A percentile compares a stretch with the other conserved stretches of the same genome.
phyloP scores from a whole-genome alignment of 305 asterid genomes.

The Fraxinus sp. region DNA sequence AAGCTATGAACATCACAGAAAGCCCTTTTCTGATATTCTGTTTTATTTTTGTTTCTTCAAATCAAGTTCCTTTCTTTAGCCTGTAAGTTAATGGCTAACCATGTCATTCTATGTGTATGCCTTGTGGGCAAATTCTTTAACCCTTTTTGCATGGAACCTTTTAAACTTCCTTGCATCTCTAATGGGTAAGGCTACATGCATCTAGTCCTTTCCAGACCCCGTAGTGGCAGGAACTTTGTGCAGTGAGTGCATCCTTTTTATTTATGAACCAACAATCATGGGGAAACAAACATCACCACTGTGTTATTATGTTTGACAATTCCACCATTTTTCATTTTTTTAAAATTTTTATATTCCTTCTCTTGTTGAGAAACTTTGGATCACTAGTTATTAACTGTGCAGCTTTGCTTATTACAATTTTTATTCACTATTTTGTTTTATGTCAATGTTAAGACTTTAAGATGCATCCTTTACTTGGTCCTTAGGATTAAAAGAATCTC shows the following conservation, averaged over 20 bases:
- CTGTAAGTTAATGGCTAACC: neutral
- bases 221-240: neutral
- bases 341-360: neutral
- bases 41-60: neutral
- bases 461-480: neutral
- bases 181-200: neutral
- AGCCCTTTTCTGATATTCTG: neutral
- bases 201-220: neutral
- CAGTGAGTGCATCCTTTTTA: neutral
- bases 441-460: neutral
- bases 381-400: neutral
- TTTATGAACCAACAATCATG: neutral
- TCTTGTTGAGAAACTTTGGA: neutral
- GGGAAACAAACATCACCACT: neutral
- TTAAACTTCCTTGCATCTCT: neutral
- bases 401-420: neutral
- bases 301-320: neutral
- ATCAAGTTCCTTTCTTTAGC: neutral
- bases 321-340: neutral
- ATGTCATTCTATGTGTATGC: neutral
- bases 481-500: neutral
- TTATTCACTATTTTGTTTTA: neutral
- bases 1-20: neutral
- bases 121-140: neutral
- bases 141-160: neutral